These are phyloP conservation scores for Roridomyces roridus DNA, from an alignment of 768 basidiomycete species.

Conservation along the genomic window DNA sequence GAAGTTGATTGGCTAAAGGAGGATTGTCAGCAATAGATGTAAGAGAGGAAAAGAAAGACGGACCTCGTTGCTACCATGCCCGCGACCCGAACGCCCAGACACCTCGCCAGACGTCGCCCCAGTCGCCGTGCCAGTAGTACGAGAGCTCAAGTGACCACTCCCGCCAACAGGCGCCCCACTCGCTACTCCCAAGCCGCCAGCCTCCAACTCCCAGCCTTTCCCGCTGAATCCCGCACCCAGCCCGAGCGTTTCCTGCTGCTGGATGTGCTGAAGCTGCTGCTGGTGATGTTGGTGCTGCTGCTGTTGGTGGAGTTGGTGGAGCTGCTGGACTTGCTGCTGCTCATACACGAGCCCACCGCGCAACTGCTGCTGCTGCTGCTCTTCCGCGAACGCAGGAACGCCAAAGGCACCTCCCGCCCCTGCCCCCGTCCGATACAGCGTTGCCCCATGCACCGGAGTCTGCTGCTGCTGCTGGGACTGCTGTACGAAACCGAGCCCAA, in stretches of 20 bases:
- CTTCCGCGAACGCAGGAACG: background rate
- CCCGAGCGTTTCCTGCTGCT: background rate
- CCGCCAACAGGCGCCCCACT: conserved; percentile 26
- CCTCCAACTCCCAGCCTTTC: background rate
- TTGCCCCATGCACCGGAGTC: conserved; percentile 33
- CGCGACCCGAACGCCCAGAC: too few relatives aligned
- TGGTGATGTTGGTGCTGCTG: background rate
- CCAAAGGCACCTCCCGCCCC: background rate
- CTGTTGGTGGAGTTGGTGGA: background rate
- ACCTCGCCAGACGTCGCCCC: too few relatives aligned
- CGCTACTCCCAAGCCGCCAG: background rate
- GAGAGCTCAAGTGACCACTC: too few relatives aligned
- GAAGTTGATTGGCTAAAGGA: conserved; percentile 83
- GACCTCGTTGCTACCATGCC: conserved; percentile 55
- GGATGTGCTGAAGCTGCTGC: background rate
- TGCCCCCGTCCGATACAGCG: conserved; percentile 1
- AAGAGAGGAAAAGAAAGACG: conserved; percentile 30
- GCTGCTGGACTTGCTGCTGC: conserved; percentile 6
- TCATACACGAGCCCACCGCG: too few relatives aligned
- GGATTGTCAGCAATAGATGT: conserved; percentile 2
- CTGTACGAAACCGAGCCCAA: conserved; percentile 13
- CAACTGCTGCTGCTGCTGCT: background rate
- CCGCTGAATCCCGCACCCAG: background rate
- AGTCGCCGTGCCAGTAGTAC: too few relatives aligned
- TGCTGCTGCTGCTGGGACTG: conserved; percentile 30